Evolutionary conservation across 768 basidiomycete species (phyloP).

Genomic region (Astraeus odoratus): DNA sequence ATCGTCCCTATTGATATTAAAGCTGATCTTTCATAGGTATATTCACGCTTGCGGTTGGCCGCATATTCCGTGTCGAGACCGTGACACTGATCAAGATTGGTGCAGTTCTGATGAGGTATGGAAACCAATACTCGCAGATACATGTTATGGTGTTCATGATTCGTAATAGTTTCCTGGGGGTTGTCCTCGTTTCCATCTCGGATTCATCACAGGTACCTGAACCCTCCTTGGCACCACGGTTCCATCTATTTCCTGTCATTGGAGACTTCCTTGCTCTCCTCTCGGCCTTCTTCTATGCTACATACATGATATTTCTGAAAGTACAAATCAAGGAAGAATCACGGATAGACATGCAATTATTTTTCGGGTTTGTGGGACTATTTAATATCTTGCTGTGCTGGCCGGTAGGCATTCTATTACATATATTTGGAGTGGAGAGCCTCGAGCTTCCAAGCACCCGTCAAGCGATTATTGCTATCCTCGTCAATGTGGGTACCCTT

Average conservation of each 20-base stretch:
- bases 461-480: constrained; percentile 41
- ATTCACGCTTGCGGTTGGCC: constrained; percentile 84
- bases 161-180: constrained; percentile 63
- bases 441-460: constrained; percentile 61
- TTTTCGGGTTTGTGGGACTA: constrained; percentile 90
- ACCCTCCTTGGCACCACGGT: constrained; percentile 6
- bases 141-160: constrained; percentile 5
- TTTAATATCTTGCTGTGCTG: constrained; percentile 74
- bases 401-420: constrained; percentile 74
- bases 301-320: constrained; percentile 87
- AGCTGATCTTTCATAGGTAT: constrained; percentile 53
- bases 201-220: constrained; percentile 44
- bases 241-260: constrained; percentile 29
- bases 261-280: constrained; percentile 83
- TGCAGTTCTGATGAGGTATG: constrained; percentile 76
- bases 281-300: constrained; percentile 83
- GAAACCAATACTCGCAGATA: background rate
- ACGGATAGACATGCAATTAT: constrained; percentile 86
- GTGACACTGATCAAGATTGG: constrained; percentile 65
- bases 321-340: constrained; percentile 77
- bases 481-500: constrained; percentile 44
- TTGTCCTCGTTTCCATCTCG: constrained; percentile 82
- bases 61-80: constrained; percentile 73
- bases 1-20: background rate
- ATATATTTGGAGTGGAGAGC: constrained; percentile 62